Evolutionary conservation across 1,284 basidiomycete genomes (phyloP), one percentile per base, ranked within the genome.

Genomic region (Moesziomyces parantarcticus): DNA sequence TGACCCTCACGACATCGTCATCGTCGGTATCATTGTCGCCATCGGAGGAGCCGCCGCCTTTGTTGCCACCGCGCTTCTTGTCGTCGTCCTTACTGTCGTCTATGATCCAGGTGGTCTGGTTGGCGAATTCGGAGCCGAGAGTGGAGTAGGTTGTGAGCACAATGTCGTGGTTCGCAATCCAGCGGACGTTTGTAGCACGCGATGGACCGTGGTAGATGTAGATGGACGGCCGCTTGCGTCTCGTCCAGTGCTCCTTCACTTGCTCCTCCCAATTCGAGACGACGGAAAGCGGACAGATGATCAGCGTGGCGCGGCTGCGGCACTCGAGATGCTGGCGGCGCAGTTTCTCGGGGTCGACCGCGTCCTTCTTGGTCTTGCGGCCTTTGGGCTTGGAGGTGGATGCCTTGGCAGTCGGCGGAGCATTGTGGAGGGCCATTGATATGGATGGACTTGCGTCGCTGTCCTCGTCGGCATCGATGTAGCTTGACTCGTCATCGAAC

Each of bases 251-350:
- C 82, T 98, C 95, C 63, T 90, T 89, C 83, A 99, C 92, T 84
- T 99, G 97, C 71, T 97, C 93, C 85, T 99, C 96, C 97, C 97
- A 99, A 81, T 98, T 99, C 47, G 92, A 90, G 1, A 99, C 93
- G 2, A 97, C 97, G 22, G 94, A 96, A 55, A 99, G 87, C 9
- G 97, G 97, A 77, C 97, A 98, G 25, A 99, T 89, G 75, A 99
- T 92, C n/a, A 99, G 86, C 0, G 97, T 98, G 9, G 92, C 97
- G 46, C 94, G 89, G 78, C 92, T 93, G 74, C 90, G 75, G 32
- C 67, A 55, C 50, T 75, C 75, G 32, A 84, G 73, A 40, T 83
- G 61, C 18, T 74, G 52, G 25, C 58, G 65, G n/a, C 78, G 75
- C 16, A 69, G 58, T 11, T 58, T 25, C 44, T 80, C 76, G 5